These are phyloP conservation scores for Parathielavia hyrcaniae DNA, from an alignment of 495 filamentous ascomycete species.

Conservation along the genomic window DNA sequence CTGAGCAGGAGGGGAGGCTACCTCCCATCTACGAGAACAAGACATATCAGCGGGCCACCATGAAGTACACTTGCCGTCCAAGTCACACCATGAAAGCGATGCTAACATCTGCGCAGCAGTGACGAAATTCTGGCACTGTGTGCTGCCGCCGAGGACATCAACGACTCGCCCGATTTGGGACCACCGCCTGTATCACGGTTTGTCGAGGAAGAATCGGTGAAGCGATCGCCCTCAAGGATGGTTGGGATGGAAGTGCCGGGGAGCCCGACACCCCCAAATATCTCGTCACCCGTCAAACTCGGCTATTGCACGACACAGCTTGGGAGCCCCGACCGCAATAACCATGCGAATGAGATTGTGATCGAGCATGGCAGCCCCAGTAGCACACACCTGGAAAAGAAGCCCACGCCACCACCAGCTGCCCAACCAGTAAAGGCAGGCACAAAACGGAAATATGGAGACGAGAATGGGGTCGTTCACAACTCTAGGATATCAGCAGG, in stretches of 20 bases:
- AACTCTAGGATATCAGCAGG: constrained; percentile 18
- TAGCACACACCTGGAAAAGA: neutral
- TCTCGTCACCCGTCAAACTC: constrained; percentile 17
- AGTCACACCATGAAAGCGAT: neutral
- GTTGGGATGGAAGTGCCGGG: constrained; percentile 16
- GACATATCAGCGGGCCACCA: constrained; percentile 61
- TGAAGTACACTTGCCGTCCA: constrained; percentile 53
- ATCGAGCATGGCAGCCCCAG: constrained; percentile 1
- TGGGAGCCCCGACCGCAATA: constrained; percentile 19
- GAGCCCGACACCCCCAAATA: constrained; percentile 9
- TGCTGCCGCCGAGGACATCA: constrained; percentile 42
- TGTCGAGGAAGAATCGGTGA: constrained; percentile 56
- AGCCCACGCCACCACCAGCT: constrained; percentile 3
- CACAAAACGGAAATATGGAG: constrained; percentile 33
- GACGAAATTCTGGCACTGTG: constrained; percentile 47
- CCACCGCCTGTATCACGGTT: constrained; percentile 60
- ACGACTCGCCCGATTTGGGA: constrained; percentile 60
- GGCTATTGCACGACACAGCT: constrained; percentile 18
- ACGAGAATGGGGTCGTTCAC: constrained; percentile 27
- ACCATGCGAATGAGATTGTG: constrained; percentile 14
- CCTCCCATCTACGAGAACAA: constrained; percentile 83
- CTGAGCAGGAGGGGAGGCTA: constrained; percentile 58
- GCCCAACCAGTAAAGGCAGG: constrained; percentile 22
- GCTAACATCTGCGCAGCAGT: constrained; percentile 23
- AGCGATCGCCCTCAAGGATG: constrained; percentile 37